Base-by-base conservation (phyloP, 768 basidiomycete species). In the Mycena vulgaris region DNA sequence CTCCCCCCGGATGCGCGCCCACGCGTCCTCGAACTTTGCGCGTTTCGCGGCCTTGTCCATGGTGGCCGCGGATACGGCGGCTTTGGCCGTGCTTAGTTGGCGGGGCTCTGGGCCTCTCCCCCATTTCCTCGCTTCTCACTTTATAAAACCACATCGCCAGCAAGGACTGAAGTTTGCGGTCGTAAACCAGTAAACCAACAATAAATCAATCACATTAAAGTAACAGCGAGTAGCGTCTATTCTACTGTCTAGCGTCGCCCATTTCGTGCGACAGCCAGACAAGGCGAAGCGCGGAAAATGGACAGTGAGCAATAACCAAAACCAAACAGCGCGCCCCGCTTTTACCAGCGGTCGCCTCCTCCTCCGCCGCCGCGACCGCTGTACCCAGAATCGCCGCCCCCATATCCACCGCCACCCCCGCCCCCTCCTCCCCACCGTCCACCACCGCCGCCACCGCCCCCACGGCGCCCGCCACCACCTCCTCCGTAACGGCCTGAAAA, bases 1-100 rank as follows among this genome's bases (percentile, higher is more conserved):
- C 82, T 97, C 95, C 66, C 93, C 89, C 23, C 91, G 89, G 72
- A 98, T 89, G 71, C 83, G 80, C 16, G 85, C 84, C 81, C 91
- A 99, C 6, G 93, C 92, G 33, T 77, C 85, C 75, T 93, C 87
- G 81, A 99, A 99, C 62, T 86, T 88, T 8, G 80, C 80, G 42
- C 92, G 88, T 67, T 66, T 71, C 30, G 61, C 52, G 45, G 78
- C 75, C 49, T 73, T 64, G 68, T 73, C 68, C 76, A 78, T 78
- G 65, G 65, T 66, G 55, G n/a, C n/a, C n/a, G n/a, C n/a, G n/a
- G n/a, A n/a, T n/a, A n/a, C n/a, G n/a, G n/a, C n/a, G n/a, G n/a
- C n/a, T n/a, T n/a, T n/a, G n/a, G n/a, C n/a, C n/a, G n/a, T n/a
- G n/a, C n/a, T n/a, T n/a, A n/a, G n/a, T n/a, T n/a, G n/a, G n/a